A percentile compares a stretch with the other conserved stretches of the same genome.
Evolutionary conservation across 192 early-diverging fungal species (phyloP).

Genomic region (Entomortierella beljakovae): DNA sequence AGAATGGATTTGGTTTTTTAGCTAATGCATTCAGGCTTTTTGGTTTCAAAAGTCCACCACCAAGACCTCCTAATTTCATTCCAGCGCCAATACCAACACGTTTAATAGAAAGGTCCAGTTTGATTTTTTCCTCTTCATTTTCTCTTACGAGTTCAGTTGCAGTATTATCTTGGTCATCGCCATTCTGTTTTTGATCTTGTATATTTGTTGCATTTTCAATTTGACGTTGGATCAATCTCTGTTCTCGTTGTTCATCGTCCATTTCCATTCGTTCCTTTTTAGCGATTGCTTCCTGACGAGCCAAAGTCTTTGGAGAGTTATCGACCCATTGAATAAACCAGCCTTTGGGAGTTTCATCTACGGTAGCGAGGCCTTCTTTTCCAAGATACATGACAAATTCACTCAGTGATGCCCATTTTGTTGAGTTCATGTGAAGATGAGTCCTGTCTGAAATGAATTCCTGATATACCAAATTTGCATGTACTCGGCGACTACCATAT

Average conservation of each 20-base stretch:
- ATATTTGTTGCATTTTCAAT: conserved; percentile 77
- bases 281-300: conserved; percentile 78
- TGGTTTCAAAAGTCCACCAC: conserved; percentile 22
- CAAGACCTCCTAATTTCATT: conserved; percentile 24
- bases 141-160: conserved; percentile 5
- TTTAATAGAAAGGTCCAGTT: conserved; percentile 72
- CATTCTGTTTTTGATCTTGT: conserved; percentile 14
- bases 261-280: conserved; percentile 85
- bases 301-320: conserved; percentile 87
- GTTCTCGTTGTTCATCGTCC: conserved; percentile 90
- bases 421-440: conserved; percentile 98
- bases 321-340: conserved; percentile 95
- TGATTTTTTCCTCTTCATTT: conserved; percentile 72
- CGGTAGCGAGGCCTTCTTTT: conserved; percentile 80
- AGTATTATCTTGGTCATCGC: conserved; percentile 24
- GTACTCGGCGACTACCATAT: conserved; percentile 83
- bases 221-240: conserved; percentile 82
- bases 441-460: conserved; percentile 93
- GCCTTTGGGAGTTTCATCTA: conserved; percentile 92
- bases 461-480: conserved; percentile 97
- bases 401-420: conserved; percentile 89
- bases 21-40: conserved; percentile 40
- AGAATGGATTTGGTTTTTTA: conserved; percentile 48
- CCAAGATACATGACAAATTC: conserved; percentile 93
- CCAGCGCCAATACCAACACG: conserved; percentile 22